Conservation (phyloP, 140 eudicot species). For the Bidens hawaiensis region DNA sequence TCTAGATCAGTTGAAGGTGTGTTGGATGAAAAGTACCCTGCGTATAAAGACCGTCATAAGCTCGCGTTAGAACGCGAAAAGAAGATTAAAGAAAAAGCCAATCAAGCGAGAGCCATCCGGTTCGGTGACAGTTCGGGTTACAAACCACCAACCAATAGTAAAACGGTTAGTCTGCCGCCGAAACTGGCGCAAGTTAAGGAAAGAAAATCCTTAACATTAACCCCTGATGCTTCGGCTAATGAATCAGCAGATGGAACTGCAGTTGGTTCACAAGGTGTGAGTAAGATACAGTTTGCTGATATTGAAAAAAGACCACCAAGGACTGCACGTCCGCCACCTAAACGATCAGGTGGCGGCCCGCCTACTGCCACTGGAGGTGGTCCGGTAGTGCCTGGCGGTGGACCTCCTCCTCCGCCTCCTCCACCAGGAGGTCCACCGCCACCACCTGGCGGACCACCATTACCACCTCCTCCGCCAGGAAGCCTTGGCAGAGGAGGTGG, state of each 20-base stretch:
- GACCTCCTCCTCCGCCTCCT: slow-evolving; percentile 84
- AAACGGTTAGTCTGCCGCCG: slow-evolving; percentile 63
- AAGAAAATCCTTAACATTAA: slow-evolving; percentile 37
- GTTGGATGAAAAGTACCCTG: slow-evolving; percentile 91
- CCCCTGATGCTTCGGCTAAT: slow-evolving; percentile 41
- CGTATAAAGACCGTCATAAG: slow-evolving; percentile 91
- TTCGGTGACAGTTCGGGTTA: slow-evolving; percentile 63
- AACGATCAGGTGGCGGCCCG: slow-evolving; percentile 37
- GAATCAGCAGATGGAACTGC: slow-evolving; percentile 37
- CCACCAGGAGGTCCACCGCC: slow-evolving; percentile 88
- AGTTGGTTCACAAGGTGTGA: slow-evolving; percentile 43
- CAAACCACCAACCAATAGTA: slow-evolving; percentile 33
- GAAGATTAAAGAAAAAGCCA: slow-evolving; percentile 85
- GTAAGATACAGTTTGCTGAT: slow-evolving; percentile 69
- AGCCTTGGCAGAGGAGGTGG: slow-evolving; percentile 59
- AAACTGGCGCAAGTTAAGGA: slow-evolving; percentile 79
- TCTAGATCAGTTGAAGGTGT: slow-evolving; percentile 93
- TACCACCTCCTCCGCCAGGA: slow-evolving; percentile 98
- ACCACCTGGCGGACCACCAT: slow-evolving; percentile 90
- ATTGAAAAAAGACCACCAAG: slow-evolving; percentile 88
- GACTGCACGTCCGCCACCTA: slow-evolving; percentile 91
- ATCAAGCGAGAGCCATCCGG: slow-evolving; percentile 81
- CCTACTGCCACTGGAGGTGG: slow-evolving; percentile 29
- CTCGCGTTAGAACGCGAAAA: slow-evolving; percentile 89
- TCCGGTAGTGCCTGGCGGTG: slow-evolving; percentile 44